Base-by-base conservation (phyloP, 495 filamentous ascomycete species). In the Ascodesmis nigricans region DNA sequence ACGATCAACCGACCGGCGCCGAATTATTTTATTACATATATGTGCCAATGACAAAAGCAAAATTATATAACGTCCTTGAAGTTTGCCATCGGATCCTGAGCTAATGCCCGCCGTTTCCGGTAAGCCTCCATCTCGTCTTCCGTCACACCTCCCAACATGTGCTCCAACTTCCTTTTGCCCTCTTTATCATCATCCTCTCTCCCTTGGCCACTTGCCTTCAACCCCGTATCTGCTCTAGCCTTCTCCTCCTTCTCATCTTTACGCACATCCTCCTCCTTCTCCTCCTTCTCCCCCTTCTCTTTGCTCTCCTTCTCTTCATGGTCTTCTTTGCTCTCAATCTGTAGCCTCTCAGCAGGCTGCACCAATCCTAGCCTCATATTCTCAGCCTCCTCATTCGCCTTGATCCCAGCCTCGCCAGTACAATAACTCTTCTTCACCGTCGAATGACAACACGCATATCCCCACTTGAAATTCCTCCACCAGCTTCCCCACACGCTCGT, bases 391-490 rank as follows among this genome's bases (percentile, higher is more conserved):
- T 50, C 40, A 2, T 41, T 41, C 3, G 52, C 41, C 14, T 26
- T 40, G n/a, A 51, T 46, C 6, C 42, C 52, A 13, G 50, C 47
- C 25, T 43, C 33, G 11, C 87, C 90, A 1, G 90, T 93, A 56
- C 87, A 97, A 46, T 93, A 97, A 51, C 78, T 90, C 50, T 95
- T 93, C 59, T 90, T 92, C 27, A 87, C 67, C 4, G 70, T 74
- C 1, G 80, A 91, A 53, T 78, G 80, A 62, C 87, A 97, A 57
- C 87, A 97, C n/a, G 78, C 66, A 54, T 91, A 97, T n/a, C 90
- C 87, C 87, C 87, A 97, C 56, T 75, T 62, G 58, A 92, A 93
- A 37, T 79, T 70, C 26, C 67, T 65, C 87, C 87, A 97, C 87
- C 87, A 97, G 49, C 81, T 92, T 22, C 87, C 87, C 78, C 83